Percentiles rank a stretch among this genome's conserved stretches.
phyloP scores from a whole-genome alignment of 2,329 filamentous ascomycete species.

The Cercospora sp. region DNA sequence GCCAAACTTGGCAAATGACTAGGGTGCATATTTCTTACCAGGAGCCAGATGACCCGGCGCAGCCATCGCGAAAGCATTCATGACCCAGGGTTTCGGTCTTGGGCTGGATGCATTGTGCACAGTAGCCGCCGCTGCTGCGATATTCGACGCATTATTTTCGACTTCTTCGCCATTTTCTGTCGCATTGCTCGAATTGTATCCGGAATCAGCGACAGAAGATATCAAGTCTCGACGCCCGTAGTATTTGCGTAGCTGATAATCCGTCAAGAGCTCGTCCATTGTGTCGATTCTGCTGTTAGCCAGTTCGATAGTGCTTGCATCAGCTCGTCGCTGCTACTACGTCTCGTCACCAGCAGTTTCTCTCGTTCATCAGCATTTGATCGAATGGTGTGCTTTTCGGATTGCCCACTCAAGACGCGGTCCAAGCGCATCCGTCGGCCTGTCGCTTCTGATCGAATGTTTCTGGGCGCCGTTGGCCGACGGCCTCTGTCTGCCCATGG shows the following conservation, averaged over 20 bases:
- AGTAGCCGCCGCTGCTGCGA: constrained; percentile 5
- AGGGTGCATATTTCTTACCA: constrained; percentile 29
- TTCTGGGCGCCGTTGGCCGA: neutral
- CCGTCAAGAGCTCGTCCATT: constrained; percentile 16
- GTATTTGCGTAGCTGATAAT: constrained; percentile 7
- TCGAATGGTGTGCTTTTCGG: constrained; percentile 9
- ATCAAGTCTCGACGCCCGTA: constrained; percentile 2
- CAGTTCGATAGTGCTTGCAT: neutral
- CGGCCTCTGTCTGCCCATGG: neutral
- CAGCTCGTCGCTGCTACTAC: neutral
- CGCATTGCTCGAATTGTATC: constrained; percentile 13
- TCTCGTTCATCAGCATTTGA: neutral
- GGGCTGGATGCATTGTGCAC: neutral
- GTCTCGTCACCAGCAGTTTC: neutral
- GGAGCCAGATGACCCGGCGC: constrained; percentile 50
- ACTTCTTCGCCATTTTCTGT: constrained; percentile 3
- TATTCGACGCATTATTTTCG: neutral
- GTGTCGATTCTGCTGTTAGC: neutral
- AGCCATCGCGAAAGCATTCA: constrained; percentile 54
- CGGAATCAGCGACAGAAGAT: neutral
- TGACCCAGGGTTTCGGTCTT: constrained; percentile 44
- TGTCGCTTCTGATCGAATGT: constrained; percentile 8
- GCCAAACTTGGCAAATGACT: neutral
- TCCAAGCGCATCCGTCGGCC: constrained; percentile 9
- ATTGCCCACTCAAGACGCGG: neutral